phyloP scores from a whole-genome alignment of 352 stramenopile genomes.

The Albugo laibachii region DNA sequence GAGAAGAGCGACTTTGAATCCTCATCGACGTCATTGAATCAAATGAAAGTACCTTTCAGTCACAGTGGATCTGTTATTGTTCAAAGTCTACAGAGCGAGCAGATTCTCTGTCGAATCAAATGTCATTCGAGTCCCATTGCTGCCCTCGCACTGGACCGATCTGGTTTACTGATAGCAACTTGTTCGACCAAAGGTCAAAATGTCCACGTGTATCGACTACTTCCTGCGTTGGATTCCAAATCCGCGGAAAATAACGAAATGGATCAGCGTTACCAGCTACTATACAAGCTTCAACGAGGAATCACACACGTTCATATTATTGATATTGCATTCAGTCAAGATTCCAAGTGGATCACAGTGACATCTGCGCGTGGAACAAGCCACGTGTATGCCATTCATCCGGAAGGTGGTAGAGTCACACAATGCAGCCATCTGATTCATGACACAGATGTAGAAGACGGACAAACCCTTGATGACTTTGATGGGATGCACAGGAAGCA shows the following conservation, averaged over 20 bases:
- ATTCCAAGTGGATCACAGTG: slow-evolving; percentile 74
- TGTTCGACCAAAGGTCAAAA: slow-evolving; percentile 74
- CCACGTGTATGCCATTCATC: slow-evolving; percentile 65
- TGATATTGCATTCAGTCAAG: slow-evolving; percentile 59
- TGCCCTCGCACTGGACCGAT: slow-evolving; percentile 53
- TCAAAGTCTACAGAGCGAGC: slow-evolving; percentile 34
- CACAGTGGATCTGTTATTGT: slow-evolving; percentile 38
- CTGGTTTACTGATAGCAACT: slow-evolving; percentile 50
- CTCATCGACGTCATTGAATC: not conserved
- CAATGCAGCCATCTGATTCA: too few relatives aligned
- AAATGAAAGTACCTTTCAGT: not conserved
- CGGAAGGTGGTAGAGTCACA: slow-evolving; percentile 31
- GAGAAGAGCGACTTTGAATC: not conserved
- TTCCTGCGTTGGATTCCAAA: slow-evolving; percentile 25
- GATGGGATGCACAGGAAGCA: not conserved
- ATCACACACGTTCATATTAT: slow-evolving; percentile 76
- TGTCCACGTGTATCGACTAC: slow-evolving; percentile 61
- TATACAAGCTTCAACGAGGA: slow-evolving; percentile 76
- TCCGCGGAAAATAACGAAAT: slow-evolving; percentile 7
- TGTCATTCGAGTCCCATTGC: slow-evolving; percentile 57
- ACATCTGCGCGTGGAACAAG: slow-evolving; percentile 71
- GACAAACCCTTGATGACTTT: slow-evolving; percentile 3
- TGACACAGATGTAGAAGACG: slow-evolving; percentile 48
- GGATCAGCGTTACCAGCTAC: slow-evolving; percentile 19
- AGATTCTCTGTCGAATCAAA: slow-evolving; percentile 47